A percentile compares a stretch with the other conserved stretches of the same genome.
Conservation (phyloP, 2,329 filamentous ascomycete genomes). For the Coniochaeta hoffmannii region DNA sequence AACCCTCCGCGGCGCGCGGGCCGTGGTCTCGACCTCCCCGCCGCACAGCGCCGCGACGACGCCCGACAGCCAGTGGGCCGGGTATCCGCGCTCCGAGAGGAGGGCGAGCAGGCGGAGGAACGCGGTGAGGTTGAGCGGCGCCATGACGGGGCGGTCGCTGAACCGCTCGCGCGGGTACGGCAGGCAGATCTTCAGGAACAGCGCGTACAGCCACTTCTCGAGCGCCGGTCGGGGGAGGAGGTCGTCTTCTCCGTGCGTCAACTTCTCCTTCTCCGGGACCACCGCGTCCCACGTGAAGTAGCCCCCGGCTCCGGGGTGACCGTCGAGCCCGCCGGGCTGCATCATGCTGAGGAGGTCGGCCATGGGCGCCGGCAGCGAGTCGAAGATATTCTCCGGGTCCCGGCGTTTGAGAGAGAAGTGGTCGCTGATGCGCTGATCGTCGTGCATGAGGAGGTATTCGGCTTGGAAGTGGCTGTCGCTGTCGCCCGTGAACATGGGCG, state of each 20-base stretch:
- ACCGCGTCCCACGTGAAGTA: not conserved
- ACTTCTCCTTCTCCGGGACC: not conserved
- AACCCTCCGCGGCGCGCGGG: not conserved
- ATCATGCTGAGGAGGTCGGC: not conserved
- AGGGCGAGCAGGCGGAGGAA: not conserved
- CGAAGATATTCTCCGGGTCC: not conserved
- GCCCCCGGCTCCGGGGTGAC: too few relatives aligned
- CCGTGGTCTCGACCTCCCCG: not conserved
- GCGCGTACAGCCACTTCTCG: not conserved
- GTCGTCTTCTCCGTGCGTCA: not conserved
- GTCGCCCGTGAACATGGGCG: not conserved
- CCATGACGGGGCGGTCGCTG: slow-evolving; percentile 9
- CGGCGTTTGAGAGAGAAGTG: not conserved
- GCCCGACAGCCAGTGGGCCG: not conserved
- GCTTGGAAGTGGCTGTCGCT: not conserved
- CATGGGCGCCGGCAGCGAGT: not conserved
- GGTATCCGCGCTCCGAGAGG: not conserved
- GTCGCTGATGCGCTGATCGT: not conserved
- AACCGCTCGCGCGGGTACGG: not conserved
- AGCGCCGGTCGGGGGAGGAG: not conserved
- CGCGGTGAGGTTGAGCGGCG: not conserved
- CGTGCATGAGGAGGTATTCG: not conserved
- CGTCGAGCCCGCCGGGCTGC: too few relatives aligned
- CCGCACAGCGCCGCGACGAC: not conserved
- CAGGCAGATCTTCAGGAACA: not conserved